phyloP scores from a whole-genome alignment of 768 basidiomycete species.

The Amylocystis lapponica region DNA sequence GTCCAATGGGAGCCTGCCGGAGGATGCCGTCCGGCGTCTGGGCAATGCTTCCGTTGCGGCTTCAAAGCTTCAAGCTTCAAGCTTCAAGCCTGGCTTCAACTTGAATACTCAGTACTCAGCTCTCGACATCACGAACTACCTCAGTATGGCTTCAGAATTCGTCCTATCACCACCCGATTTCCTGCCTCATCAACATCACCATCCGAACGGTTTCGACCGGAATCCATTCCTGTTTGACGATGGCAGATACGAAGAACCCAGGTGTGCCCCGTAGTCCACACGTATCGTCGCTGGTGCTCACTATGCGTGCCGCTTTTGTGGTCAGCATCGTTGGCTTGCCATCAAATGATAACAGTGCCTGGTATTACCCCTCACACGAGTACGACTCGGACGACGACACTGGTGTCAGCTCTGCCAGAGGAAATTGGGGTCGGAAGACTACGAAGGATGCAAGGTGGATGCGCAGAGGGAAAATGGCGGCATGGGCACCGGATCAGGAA shows the following conservation, averaged over 20 bases:
- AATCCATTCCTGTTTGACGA: slow-evolving; percentile 12
- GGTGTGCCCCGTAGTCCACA: slow-evolving; percentile 6
- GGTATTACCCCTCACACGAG: slow-evolving; percentile 83
- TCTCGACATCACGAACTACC: too few species aligned
- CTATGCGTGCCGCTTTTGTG: background rate
- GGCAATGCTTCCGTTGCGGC: too few species aligned
- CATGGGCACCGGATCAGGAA: slow-evolving; percentile 81
- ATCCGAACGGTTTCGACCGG: background rate
- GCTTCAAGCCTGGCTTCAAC: too few species aligned
- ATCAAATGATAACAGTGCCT: slow-evolving; percentile 65
- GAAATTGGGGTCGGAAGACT: slow-evolving; percentile 85
- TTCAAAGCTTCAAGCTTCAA: too few species aligned
- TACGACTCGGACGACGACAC: slow-evolving; percentile 51
- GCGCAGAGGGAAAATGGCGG: slow-evolving; percentile 71
- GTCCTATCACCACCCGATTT: too few species aligned
- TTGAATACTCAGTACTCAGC: too few species aligned
- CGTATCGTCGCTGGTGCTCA: background rate
- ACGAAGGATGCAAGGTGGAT: slow-evolving; percentile 76
- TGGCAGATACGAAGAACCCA: slow-evolving; percentile 21
- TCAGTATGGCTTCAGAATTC: too few species aligned
- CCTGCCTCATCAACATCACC: too few species aligned
- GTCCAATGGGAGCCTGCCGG: slow-evolving; percentile 5
- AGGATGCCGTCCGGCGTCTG: background rate
- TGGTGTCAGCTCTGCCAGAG: slow-evolving; percentile 35
- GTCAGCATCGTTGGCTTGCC: slow-evolving; percentile 23